Evolutionary conservation across 805 yeast genomes (phyloP).

Genomic region (Blastobotrys chiropterorum): DNA sequence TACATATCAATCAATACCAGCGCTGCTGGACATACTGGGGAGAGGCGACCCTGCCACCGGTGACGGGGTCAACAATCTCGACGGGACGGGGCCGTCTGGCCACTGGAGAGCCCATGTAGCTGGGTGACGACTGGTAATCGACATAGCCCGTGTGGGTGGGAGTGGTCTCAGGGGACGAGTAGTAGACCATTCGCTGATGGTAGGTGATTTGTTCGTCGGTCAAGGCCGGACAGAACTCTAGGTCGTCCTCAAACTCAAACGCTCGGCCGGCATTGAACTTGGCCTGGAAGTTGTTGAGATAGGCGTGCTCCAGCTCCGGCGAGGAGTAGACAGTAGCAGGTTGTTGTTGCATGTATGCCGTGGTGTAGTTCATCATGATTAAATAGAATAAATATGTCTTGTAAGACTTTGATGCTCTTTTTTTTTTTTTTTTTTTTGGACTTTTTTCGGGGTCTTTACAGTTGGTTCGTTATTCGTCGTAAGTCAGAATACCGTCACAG

Average conservation of each 20-base stretch:
- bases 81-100: constrained; percentile 25
- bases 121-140: constrained; percentile 1
- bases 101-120: constrained; percentile 12
- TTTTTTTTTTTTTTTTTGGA: neutral
- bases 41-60: constrained; percentile 41
- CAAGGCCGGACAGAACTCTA: constrained; percentile 52
- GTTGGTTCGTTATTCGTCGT: neutral
- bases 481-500: neutral
- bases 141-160: constrained; percentile 1
- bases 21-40: constrained; percentile 27
- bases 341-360: neutral
- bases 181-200: too few species aligned
- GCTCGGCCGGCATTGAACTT: constrained; percentile 54
- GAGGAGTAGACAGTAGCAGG: neutral
- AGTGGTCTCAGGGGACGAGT: constrained; percentile 4
- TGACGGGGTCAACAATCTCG: constrained; percentile 47
- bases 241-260: constrained; percentile 59
- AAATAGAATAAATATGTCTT: neutral
- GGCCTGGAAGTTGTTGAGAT: constrained; percentile 4
- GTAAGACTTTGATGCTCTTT: neutral
- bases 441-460: too few species aligned
- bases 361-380: neutral
- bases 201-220: constrained; percentile 15
- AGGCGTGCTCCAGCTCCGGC: neutral
- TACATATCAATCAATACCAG: neutral